These are phyloP conservation scores for Borovskyia barvae DNA, from an alignment of 208 protist genomes.

Conservation along the genomic window DNA sequence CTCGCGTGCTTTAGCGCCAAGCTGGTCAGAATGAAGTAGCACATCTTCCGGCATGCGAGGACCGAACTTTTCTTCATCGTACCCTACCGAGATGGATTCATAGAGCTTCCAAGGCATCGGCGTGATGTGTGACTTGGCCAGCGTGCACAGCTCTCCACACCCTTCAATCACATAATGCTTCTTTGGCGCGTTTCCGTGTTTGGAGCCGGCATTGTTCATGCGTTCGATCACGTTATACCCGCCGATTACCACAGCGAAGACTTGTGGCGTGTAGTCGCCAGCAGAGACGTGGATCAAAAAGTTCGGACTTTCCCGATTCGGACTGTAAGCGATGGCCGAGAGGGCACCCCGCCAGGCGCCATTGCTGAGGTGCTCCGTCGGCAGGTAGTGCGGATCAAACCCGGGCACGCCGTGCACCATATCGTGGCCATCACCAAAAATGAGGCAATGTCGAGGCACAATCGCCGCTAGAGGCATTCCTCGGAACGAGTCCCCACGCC, in stretches of 20 bases:
- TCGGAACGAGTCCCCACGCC: conserved; percentile 72
- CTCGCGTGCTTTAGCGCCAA: conserved; percentile 8
- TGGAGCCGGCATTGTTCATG: conserved; percentile 75
- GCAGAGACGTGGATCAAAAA: conserved; percentile 85
- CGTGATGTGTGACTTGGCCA: conserved; percentile 79
- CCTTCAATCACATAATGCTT: conserved; percentile 65
- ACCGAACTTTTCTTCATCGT: conserved; percentile 86
- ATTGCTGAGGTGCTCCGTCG: conserved; percentile 64
- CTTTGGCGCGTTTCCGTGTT: conserved; percentile 83
- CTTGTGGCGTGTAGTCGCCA: conserved; percentile 77
- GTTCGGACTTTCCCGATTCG: conserved; percentile 81
- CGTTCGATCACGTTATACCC: conserved; percentile 88
- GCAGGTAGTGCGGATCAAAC: conserved; percentile 72
- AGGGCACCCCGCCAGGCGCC: conserved; percentile 81
- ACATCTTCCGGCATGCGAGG: conserved; percentile 20
- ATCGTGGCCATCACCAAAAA: conserved; percentile 83
- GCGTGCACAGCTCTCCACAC: conserved; percentile 86
- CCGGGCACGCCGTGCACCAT: conserved; percentile 77
- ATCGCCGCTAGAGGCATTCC: conserved; percentile 74
- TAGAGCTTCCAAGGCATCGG: conserved; percentile 88
- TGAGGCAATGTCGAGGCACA: conserved; percentile 70
- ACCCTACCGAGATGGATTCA: conserved; percentile 66
- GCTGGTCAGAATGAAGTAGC: conserved; percentile 37
- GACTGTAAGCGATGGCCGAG: conserved; percentile 75
- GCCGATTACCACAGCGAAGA: conserved; percentile 84